Percentiles rank a stretch among this genome's conserved stretches.
Conservation (phyloP, 169 alveolate species). For the Cyclospora cayetanensis region DNA sequence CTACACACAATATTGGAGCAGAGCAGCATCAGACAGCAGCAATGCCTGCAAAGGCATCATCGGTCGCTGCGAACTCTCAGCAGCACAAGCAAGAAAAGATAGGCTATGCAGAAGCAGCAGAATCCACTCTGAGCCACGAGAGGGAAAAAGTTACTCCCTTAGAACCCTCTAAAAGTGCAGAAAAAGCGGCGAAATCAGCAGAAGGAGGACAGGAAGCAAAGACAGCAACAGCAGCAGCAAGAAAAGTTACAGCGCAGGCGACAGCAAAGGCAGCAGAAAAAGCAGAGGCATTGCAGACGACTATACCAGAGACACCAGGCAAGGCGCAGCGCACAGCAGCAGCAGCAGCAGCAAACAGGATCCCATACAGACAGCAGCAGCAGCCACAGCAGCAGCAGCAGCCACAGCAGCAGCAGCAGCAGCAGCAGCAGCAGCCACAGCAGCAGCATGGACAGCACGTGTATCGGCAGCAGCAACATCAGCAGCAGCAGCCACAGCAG, state of each 20-base stretch:
- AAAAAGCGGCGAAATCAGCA: neutral
- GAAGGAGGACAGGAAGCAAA: neutral
- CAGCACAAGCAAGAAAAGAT: too few species aligned
- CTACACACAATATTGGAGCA: neutral
- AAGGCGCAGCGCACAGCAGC: neutral
- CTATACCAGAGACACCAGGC: neutral
- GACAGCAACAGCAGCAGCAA: neutral
- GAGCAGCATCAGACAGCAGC: neutral
- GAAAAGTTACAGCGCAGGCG: neutral
- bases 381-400: neutral
- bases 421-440: neutral
- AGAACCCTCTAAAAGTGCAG: too few species aligned
- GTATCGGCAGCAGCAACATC: neutral
- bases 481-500: slow-evolving; percentile 26
- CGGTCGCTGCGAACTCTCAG: neutral
- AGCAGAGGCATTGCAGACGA: neutral
- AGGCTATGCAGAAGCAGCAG: neutral
- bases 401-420: slow-evolving; percentile 19
- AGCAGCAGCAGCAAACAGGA: neutral
- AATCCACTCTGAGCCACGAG: too few species aligned
- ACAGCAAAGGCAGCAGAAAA: neutral
- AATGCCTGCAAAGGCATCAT: neutral
- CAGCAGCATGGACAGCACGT: neutral
- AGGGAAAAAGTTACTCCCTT: too few species aligned
- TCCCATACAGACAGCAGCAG: neutral